These are phyloP conservation scores for Vigna hirtella DNA, from an alignment of 306 rosid genomes.

Conservation along the genomic window DNA sequence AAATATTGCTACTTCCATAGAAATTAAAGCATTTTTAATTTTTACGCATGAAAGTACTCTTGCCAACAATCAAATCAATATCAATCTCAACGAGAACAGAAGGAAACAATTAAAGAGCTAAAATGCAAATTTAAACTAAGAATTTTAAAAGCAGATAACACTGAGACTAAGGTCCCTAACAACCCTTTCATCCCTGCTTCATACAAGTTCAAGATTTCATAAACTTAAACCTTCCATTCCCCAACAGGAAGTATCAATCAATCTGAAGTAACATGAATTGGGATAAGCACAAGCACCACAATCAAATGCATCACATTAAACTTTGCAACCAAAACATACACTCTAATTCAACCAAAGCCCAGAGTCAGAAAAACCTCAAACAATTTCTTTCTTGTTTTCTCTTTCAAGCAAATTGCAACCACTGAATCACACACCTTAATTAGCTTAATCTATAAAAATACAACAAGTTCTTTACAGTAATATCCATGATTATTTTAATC, in stretches of 20 bases:
- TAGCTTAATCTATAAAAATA: not conserved
- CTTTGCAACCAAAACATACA: not conserved
- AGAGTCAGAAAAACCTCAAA: not conserved
- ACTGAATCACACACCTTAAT: not conserved
- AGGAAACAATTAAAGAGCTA: not conserved
- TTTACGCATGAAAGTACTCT: not conserved
- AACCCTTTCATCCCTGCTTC: not conserved
- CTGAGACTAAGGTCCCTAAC: no score
- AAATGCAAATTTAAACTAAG: no score
- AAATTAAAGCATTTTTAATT: not conserved
- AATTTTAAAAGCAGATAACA: no score
- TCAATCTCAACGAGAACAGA: slow-evolving; percentile 26
- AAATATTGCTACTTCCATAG: not conserved
- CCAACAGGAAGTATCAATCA: not conserved
- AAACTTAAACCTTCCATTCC: not conserved
- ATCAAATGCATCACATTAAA: not conserved
- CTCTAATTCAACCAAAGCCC: not conserved
- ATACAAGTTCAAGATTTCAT: not conserved
- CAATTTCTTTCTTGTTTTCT: not conserved
- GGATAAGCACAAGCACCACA: not conserved
- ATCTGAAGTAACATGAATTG: not conserved
- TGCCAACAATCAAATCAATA: slow-evolving; percentile 20
- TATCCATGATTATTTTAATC: not conserved
- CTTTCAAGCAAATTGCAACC: not conserved
- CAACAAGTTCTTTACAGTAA: not conserved